phyloP scores from a whole-genome alignment of 1,284 basidiomycete genomes.

The Microbotryum saponariae region DNA sequence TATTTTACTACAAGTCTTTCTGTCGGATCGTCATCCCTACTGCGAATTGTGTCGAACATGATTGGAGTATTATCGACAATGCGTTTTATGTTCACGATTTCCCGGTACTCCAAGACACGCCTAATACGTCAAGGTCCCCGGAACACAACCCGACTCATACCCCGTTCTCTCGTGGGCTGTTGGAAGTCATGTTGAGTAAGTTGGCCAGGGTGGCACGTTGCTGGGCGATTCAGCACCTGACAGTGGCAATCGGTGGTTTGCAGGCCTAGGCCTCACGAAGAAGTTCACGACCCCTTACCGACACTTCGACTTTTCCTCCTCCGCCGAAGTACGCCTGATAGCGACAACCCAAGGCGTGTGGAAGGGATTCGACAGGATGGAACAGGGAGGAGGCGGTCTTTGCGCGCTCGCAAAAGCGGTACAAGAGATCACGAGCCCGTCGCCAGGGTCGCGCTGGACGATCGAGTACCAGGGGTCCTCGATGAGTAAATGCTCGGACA shows the following conservation, averaged over 20 bases:
- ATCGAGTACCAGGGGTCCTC: constrained; percentile 20
- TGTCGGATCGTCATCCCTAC: constrained; percentile 27
- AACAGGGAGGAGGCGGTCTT: constrained; percentile 18
- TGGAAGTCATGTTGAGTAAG: constrained; percentile 6
- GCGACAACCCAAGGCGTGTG: constrained; percentile 17
- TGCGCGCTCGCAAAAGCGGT: constrained; percentile 18
- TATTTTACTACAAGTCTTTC: constrained; percentile 19
- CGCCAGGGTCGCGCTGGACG: background rate
- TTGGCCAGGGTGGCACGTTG: no score
- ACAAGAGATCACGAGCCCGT: background rate
- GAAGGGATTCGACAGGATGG: background rate
- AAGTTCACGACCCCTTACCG: background rate
- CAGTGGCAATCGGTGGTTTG: no score
- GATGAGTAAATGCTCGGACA: constrained; percentile 14
- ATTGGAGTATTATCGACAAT: constrained; percentile 28
- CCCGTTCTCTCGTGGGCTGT: constrained; percentile 12
- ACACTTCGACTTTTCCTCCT: constrained; percentile 18
- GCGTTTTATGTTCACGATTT: constrained; percentile 31
- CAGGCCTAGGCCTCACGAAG: constrained; percentile 8
- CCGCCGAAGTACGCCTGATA: constrained; percentile 14
- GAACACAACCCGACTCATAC: constrained; percentile 23
- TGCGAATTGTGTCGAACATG: constrained; percentile 24
- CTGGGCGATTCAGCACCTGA: no score
- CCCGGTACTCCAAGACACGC: constrained; percentile 1
- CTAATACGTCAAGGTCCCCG: background rate